Conservation (phyloP, 805 yeast species). For the Spathaspora hagerdaliae region DNA sequence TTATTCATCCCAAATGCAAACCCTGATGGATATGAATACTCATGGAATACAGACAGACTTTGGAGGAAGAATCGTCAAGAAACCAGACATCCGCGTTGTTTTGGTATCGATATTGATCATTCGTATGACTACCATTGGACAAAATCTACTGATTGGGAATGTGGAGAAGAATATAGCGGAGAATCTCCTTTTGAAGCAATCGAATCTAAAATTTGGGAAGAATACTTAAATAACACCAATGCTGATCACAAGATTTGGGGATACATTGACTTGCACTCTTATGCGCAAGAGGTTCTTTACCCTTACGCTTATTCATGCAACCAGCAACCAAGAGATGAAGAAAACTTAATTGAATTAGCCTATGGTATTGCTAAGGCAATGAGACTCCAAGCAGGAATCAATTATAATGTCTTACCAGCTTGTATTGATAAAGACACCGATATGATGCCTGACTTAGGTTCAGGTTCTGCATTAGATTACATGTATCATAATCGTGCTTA, state of each 20-base stretch:
- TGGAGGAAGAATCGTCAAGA: constrained; percentile 90
- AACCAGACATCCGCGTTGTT: constrained; percentile 57
- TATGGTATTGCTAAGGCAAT: constrained; percentile 77
- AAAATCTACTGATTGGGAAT: constrained; percentile 57
- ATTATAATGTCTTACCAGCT: constrained; percentile 69
- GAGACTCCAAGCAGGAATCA: constrained; percentile 57
- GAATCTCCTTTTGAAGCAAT: constrained; percentile 58
- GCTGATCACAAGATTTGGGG: constrained; percentile 63
- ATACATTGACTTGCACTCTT: constrained; percentile 78
- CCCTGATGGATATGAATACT: constrained; percentile 86
- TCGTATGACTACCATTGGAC: constrained; percentile 76
- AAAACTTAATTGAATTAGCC: constrained; percentile 74
- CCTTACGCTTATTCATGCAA: constrained; percentile 82
- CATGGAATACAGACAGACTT: constrained; percentile 76
- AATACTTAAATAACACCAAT: constrained; percentile 40
- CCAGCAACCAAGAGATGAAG: constrained; percentile 71
- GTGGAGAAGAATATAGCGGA: constrained; percentile 83
- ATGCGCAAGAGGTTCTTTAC: constrained; percentile 76
- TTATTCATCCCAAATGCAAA: constrained; percentile 79
- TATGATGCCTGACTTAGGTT: constrained; percentile 66
- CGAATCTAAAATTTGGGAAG: constrained; percentile 38
- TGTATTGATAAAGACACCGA: constrained; percentile 78
- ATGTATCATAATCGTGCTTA: constrained; percentile 79
- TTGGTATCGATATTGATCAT: constrained; percentile 85
- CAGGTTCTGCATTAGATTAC: constrained; percentile 77